These are phyloP conservation scores for Noccaea caerulescens DNA, from an alignment of 345 rosid genomes.

Conservation along the genomic window DNA sequence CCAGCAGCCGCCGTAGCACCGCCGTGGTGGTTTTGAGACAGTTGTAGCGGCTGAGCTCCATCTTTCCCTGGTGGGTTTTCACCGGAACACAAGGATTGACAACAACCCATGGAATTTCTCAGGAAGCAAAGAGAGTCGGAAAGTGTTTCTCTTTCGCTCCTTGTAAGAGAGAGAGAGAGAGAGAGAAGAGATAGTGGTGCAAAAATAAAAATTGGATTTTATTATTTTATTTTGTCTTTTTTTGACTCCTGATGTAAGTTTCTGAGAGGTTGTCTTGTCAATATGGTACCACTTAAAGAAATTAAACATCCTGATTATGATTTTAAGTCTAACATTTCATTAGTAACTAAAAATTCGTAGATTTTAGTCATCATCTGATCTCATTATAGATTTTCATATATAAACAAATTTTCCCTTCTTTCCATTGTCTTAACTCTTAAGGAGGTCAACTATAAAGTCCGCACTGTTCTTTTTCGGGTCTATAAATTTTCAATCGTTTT, in stretches of 20 bases:
- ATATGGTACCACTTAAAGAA: slow-evolving; percentile 14
- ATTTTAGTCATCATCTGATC: not conserved
- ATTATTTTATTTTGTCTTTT: slow-evolving; percentile 30
- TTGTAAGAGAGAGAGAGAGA: slow-evolving; percentile 38
- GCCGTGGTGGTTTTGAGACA: slow-evolving; percentile 38
- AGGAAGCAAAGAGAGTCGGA: slow-evolving; percentile 32
- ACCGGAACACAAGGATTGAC: slow-evolving; percentile 58
- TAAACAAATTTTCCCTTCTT: not conserved
- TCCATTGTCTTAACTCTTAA: not conserved
- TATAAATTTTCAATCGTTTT: not conserved
- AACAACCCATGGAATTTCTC: slow-evolving; percentile 70
- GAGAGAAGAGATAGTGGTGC: slow-evolving; percentile 35
- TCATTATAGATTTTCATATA: not conserved
- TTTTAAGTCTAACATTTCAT: not conserved
- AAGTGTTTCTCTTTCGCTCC: slow-evolving; percentile 44
- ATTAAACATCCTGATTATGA: not conserved
- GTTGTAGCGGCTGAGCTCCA: slow-evolving; percentile 41
- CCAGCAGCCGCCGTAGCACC: slow-evolving; percentile 40
- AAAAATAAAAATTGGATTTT: slow-evolving; percentile 24
- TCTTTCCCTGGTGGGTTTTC: slow-evolving; percentile 52
- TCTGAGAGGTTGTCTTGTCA: slow-evolving; percentile 37
- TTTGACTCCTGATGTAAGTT: slow-evolving; percentile 45
- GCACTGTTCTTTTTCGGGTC: not conserved
- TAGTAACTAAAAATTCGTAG: not conserved
- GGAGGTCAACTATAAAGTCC: slow-evolving; percentile 4